A percentile compares a stretch with the other conserved stretches of the same genome.
phyloP scores from a whole-genome alignment of 2,329 filamentous ascomycete species.

The Orbilia blumenaviensis region DNA sequence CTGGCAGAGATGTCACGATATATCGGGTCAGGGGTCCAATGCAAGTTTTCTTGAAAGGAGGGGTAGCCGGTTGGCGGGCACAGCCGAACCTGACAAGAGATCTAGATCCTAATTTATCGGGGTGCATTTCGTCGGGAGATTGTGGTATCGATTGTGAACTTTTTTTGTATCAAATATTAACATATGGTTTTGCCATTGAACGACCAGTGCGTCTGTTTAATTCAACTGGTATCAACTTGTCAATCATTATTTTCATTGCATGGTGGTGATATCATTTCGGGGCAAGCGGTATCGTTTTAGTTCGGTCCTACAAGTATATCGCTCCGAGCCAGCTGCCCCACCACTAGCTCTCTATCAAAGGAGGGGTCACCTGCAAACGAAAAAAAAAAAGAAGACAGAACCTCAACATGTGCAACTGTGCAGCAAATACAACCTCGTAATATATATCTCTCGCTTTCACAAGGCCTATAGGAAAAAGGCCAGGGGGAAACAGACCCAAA shows the following conservation, averaged over 20 bases:
- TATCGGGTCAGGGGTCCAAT: conserved; percentile 18
- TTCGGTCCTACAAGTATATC: background rate
- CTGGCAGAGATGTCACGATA: conserved; percentile 10
- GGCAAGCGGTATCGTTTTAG: too few species aligned
- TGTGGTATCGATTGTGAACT: background rate
- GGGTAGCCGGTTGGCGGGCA: conserved; percentile 2
- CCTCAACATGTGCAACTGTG: conserved; percentile 27
- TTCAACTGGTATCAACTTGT: background rate
- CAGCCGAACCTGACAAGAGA: conserved; percentile 9
- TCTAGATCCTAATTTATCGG: conserved; percentile 1
- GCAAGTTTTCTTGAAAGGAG: conserved; percentile 20
- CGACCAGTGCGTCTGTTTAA: background rate
- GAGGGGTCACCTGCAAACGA: conserved; percentile 37
- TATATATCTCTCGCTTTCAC: background rate
- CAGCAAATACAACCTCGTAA: conserved; percentile 25
- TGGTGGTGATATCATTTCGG: background rate
- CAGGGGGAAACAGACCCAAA: background rate
- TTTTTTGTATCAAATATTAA: background rate
- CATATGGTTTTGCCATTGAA: background rate
- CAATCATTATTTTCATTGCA: background rate
- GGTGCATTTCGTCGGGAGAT: background rate
- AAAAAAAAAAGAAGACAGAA: background rate
- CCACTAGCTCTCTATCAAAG: conserved; percentile 23
- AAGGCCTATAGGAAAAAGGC: background rate
- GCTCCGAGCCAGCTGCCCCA: conserved; percentile 25